Evolutionary conservation across 176 grass and related monocot genomes (phyloP).

Genomic region (Juncus effusus): DNA sequence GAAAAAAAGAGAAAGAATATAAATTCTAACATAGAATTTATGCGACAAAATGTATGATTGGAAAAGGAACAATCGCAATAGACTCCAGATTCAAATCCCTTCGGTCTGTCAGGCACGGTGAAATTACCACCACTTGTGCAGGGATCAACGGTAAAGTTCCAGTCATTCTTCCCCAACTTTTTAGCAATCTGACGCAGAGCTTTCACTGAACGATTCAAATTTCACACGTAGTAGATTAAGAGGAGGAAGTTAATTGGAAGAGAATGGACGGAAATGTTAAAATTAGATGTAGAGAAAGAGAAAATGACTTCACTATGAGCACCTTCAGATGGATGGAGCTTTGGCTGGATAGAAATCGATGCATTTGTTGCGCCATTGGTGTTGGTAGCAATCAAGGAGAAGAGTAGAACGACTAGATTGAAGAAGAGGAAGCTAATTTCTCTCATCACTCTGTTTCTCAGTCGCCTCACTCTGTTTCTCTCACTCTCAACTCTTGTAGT

Average conservation of each 20-base stretch:
- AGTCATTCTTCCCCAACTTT: conserved; percentile 35
- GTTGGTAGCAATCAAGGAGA: neutral
- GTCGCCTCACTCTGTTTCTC: no score
- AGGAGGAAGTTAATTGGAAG: neutral
- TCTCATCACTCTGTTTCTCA: neutral
- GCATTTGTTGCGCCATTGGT: conserved; percentile 18
- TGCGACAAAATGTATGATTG: conserved; percentile 53
- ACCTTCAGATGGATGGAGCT: conserved; percentile 30
- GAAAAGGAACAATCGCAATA: conserved; percentile 63
- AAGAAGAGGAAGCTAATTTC: neutral
- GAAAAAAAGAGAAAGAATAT: neutral
- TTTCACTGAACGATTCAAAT: conserved; percentile 30
- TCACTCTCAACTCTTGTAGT: no score
- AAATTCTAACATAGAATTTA: conserved; percentile 43
- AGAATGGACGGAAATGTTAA: neutral
- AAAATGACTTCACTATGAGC: conserved; percentile 4
- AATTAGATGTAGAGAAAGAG: neutral
- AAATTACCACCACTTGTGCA: conserved; percentile 33
- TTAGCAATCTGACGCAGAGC: conserved; percentile 37
- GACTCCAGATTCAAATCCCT: conserved; percentile 22
- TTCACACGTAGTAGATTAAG: neutral
- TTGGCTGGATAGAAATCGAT: neutral
- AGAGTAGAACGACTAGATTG: neutral
- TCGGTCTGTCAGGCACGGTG: conserved; percentile 9
- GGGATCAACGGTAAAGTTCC: conserved; percentile 58